Evolutionary conservation across 2,329 filamentous ascomycete genomes (phyloP), one percentile per base, ranked within the genome.

Genomic region (Allantophomopsis lycopodina): DNA sequence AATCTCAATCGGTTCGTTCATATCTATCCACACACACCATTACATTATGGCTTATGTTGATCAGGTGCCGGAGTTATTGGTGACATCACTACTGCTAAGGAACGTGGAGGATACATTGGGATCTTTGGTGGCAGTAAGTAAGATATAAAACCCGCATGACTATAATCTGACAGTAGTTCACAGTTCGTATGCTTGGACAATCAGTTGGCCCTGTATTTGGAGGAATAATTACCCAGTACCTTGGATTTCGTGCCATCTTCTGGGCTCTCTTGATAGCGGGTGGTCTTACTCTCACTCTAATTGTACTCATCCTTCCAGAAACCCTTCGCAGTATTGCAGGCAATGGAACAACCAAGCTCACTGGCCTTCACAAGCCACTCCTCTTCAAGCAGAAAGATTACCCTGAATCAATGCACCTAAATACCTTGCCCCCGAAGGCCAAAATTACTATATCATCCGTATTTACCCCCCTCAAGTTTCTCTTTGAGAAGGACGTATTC

Each of bases 71-170:
- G 58, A 11, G 69, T 82, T 1, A 62, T 64, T 40, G 57, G 55
- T 4, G 63, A 65, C 42, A 62, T 64, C 42, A 40, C 53, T 11
- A 45, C 49, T 14, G 53, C 56, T 14, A 52, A 58, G 1, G 77
- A 84, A 50, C 61, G 51, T 36, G 50, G 79, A 42, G 76, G 68
- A 39, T 87, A 81, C 51, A 77, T 87, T 59, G 79, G 72, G 32
- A 68, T 76, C 8, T 57, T 59, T 45, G 57, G 56, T 32, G 58
- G 59, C 44, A 54, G 57, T 58, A 46, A 53, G 54, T 49, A 34
- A 11, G 14, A 3, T n/a, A 33, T 17, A 16, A 14, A n/a, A 16
- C 3, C 3, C 12, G 21, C 23, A 18, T 15, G 7, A 20, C n/a
- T 8, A 18, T 8, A 35, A 14, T 23, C n/a, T 20, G 7, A 18